phyloP scores from a whole-genome alignment of 148 eudicot genomes.

The Rheum nobile region DNA sequence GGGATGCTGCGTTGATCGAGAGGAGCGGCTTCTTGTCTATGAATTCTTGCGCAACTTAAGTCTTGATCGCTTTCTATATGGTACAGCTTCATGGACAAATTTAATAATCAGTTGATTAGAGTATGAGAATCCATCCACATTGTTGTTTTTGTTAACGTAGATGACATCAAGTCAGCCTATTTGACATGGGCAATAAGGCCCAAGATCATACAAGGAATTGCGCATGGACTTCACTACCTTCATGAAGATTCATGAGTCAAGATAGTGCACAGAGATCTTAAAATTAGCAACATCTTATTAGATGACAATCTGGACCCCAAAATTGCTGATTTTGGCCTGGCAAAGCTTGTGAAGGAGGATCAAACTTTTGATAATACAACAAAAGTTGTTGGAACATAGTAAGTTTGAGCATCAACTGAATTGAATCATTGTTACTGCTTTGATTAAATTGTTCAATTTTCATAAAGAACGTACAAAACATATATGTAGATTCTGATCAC shows the following conservation, averaged over 20 bases:
- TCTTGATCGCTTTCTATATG: conserved; percentile 32
- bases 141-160: background rate
- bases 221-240: conserved; percentile 29
- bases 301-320: conserved; percentile 16
- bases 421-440: background rate
- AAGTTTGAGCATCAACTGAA: background rate
- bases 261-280: conserved; percentile 30
- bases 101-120: background rate
- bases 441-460: background rate
- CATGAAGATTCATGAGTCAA: conserved; percentile 30
- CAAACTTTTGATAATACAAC: background rate
- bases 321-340: background rate
- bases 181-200: conserved; percentile 23
- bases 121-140: background rate
- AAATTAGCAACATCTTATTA: conserved; percentile 29
- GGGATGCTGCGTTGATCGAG: conserved; percentile 39
- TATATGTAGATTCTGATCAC: background rate
- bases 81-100: conserved; percentile 9
- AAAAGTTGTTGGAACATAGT: conserved; percentile 1
- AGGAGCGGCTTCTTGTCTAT: conserved; percentile 33
- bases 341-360: background rate
- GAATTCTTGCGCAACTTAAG: conserved; percentile 40
- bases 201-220: conserved; percentile 28
- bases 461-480: background rate
- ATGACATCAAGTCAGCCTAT: background rate